Evolutionary conservation across 2,329 filamentous ascomycete species (phyloP), one percentile per base, ranked within the genome.

Genomic region (Pseudogymnoascus sp.): DNA sequence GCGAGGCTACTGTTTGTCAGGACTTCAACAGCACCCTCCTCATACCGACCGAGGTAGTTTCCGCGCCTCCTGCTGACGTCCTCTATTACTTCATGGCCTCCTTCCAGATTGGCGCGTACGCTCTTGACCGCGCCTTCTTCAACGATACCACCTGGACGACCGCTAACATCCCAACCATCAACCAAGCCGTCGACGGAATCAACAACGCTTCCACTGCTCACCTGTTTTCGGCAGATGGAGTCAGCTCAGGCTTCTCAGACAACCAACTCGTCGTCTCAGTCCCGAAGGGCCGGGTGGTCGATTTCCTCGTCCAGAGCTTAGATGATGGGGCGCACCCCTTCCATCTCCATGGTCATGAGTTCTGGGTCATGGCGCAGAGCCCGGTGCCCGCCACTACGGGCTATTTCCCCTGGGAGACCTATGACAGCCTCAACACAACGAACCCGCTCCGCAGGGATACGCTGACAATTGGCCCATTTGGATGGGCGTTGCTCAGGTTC

Each of bases 251-350:
- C 25, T 76, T 77, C 8, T 81, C 82, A 72, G 86, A 86, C 0
- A 81, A 89, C 68, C 75, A 84, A 1, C 81, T 90, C 3, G 78
- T 79, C 43, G 76, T 80, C 1, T 80, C 79, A 63, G 71, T 78
- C 64, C 60, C 67, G 1, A 67, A 67, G 18, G 67, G 77, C 28
- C 74, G 87, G 64, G 79, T 90, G n/a, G 83, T 93, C 28, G 86
- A 93, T 71, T 81, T 93, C 60, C 75, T 91, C 16, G 77, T 93
- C n/a, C 90, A 92, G 78, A 93, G 92, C 70, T 79, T 85, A 49
- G 90, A 93, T 68, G 72, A 80, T 64, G 78, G 90, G 43, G 86
- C 85, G 7, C 89, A 92, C 69, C 91, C 86, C 0, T 87, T 88
- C 77, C 86, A 89, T 73, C 75, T 96, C 1, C 92, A 95, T 76